phyloP scores from a whole-genome alignment of 2,329 filamentous ascomycete genomes.

The Penicillium oxalicum region DNA sequence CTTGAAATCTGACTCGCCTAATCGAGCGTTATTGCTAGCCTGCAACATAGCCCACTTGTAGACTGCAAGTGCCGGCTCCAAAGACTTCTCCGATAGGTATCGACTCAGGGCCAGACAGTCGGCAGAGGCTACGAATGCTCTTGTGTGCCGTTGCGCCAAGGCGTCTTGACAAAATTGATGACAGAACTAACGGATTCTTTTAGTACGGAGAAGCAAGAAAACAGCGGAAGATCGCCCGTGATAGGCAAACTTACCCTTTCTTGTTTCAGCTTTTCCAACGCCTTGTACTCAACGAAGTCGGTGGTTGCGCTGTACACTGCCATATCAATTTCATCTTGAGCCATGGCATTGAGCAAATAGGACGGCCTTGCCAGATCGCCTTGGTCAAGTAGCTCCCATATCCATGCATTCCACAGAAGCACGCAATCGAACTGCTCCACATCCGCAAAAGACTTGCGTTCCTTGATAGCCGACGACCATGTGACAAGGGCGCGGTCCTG shows the following conservation, averaged over 20 bases:
- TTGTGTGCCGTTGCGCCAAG: conserved; percentile 46
- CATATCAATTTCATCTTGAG: conserved; percentile 32
- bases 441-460: conserved; percentile 42
- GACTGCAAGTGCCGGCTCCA: conserved; percentile 33
- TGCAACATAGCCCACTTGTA: conserved; percentile 41
- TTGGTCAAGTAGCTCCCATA: conserved; percentile 60
- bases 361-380: conserved; percentile 34
- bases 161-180: conserved; percentile 51
- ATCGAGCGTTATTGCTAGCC: conserved; percentile 40
- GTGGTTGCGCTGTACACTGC: conserved; percentile 3
- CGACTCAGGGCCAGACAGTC: conserved; percentile 60
- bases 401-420: conserved; percentile 56
- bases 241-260: conserved; percentile 31
- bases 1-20: conserved; percentile 29
- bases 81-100: conserved; percentile 52
- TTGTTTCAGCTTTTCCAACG: conserved; percentile 34
- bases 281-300: conserved; percentile 17
- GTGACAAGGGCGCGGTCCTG: conserved; percentile 56
- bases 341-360: conserved; percentile 37
- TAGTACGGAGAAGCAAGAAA: conserved; percentile 6
- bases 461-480: conserved; percentile 60
- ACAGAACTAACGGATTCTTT: conserved; percentile 50
- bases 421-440: conserved; percentile 34
- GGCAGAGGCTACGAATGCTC: conserved; percentile 50
- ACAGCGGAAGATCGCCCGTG: too few species aligned